Conservation (phyloP, 805 yeast species). For the Pichia thaimueangensis region DNA sequence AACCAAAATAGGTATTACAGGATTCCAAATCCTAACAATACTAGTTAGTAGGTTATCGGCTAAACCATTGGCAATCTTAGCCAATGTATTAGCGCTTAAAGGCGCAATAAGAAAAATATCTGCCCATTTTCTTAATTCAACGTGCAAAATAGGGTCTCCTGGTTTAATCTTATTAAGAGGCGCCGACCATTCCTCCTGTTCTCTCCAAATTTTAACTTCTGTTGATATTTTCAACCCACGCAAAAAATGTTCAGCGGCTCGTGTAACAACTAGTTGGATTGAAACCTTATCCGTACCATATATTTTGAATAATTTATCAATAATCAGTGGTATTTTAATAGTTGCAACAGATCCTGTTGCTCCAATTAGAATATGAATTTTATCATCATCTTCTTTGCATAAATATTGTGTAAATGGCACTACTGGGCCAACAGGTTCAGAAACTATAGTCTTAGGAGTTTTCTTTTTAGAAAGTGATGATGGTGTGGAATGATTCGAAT, state of each 20-base stretch:
- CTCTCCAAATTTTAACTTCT: slow-evolving; percentile 84
- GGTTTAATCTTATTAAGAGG: slow-evolving; percentile 46
- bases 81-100: slow-evolving; percentile 43
- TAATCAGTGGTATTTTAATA: slow-evolving; percentile 83
- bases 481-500: slow-evolving; percentile 6
- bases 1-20: slow-evolving; percentile 76
- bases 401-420: slow-evolving; percentile 72
- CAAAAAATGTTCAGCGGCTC: slow-evolving; percentile 78
- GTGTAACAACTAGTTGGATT: slow-evolving; percentile 79
- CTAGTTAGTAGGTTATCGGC: slow-evolving; percentile 90
- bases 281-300: slow-evolving; percentile 70
- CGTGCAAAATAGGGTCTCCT: slow-evolving; percentile 84
- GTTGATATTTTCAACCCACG: slow-evolving; percentile 49
- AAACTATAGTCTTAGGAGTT: slow-evolving; percentile 44
- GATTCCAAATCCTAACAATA: slow-evolving; percentile 93
- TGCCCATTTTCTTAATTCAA: slow-evolving; percentile 6
- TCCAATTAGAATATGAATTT: slow-evolving; percentile 81
- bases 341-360: slow-evolving; percentile 98
- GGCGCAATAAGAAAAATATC: slow-evolving; percentile 5
- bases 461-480: slow-evolving; percentile 17
- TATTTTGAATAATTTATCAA: slow-evolving; percentile 75
- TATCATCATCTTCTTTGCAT: slow-evolving; percentile 71
- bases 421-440: slow-evolving; percentile 54
- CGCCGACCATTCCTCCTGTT: slow-evolving; percentile 81
- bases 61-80: slow-evolving; percentile 83